These are phyloP conservation scores for Pseudovirgaria hyperparasitica DNA, from an alignment of 2,329 filamentous ascomycete species.

Conservation along the genomic window DNA sequence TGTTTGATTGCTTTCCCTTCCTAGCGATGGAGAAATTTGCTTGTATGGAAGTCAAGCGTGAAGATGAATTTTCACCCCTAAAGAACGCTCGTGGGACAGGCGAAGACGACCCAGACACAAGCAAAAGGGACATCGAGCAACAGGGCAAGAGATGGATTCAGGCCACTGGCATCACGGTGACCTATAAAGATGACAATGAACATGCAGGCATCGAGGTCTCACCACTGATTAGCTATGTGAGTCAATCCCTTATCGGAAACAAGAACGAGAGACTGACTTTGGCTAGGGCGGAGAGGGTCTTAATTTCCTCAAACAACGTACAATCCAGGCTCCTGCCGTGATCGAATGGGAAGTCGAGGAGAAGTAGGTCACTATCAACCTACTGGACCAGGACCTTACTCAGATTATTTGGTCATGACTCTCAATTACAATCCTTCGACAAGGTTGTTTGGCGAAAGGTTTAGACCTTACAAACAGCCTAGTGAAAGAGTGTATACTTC, in stretches of 20 bases:
- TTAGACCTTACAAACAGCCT: too few species aligned
- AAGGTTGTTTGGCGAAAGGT: too few species aligned
- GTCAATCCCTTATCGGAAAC: constrained; percentile 27
- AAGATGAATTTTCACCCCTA: constrained; percentile 95
- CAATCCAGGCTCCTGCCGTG: constrained; percentile 51
- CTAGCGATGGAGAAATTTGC: constrained; percentile 79
- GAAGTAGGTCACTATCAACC: constrained; percentile 17
- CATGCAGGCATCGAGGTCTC: constrained; percentile 74
- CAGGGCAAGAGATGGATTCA: constrained; percentile 82
- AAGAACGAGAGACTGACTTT: constrained; percentile 5
- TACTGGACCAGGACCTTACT: not conserved
- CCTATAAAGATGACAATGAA: constrained; percentile 35
- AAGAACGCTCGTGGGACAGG: constrained; percentile 74
- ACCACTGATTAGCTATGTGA: constrained; percentile 88
- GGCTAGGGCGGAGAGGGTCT: constrained; percentile 48
- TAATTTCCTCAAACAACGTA: constrained; percentile 45
- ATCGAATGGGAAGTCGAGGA: constrained; percentile 55
- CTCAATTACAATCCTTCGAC: too few species aligned
- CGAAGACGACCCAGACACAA: constrained; percentile 90
- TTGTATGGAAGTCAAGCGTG: constrained; percentile 87
- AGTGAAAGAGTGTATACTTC: too few species aligned
- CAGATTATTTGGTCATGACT: not conserved
- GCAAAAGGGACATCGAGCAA: constrained; percentile 75
- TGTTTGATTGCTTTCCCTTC: constrained; percentile 96
- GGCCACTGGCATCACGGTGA: constrained; percentile 59